Evolutionary conservation across 2,329 filamentous ascomycete genomes (phyloP), one percentile per base, ranked within the genome.

Genomic region (Aphanoascus verrucosus): DNA sequence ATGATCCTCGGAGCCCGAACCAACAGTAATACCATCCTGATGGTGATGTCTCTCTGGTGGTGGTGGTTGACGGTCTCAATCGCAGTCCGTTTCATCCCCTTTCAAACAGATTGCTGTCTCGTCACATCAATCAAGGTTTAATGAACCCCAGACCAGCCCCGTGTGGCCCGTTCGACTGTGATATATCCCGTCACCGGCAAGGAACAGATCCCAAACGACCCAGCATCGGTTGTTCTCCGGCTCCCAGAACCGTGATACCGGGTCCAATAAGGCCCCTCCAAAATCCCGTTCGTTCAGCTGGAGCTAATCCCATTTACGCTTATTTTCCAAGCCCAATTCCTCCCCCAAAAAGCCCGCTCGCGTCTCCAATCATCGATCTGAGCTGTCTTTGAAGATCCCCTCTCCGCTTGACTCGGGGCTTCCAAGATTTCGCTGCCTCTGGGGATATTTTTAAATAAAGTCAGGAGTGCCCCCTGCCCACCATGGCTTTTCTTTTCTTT

Each of bases 181-280:
- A 28, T 28, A 28, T 28, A 28, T 28, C 23, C 23, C 23, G 23
- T n/a, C 35, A 12, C 35, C 32, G 20, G 34, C 17, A 48, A 48
- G 45, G 45, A 28, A 48, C 34, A 44, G 12, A 53, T 20, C 12
- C 23, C 34, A 35, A 37, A n/a, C 15, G 40, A 45, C 43, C 43
- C 43, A 47, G 17, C 28, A 35, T 44, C 50, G 50, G 50, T 19
- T 53, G 32, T 41, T 20, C 42, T 53, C 50, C 50, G 50, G 50
- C 50, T 53, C 50, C 50, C 50, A 53, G 50, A 44, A 53, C 50
- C 50, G 50, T 45, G 50, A 53, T 46, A 45, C 42, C 50, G 50
- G 50, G 42, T 53, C 50, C 50, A 53, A 46, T 53, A 46, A 53
- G 50, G 49, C 34, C 31, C 32, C 37, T 19, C 34, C 34, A 45